Base-by-base conservation (phyloP, 2,329 filamentous ascomycete species). In the Parafenestella ontariensis region DNA sequence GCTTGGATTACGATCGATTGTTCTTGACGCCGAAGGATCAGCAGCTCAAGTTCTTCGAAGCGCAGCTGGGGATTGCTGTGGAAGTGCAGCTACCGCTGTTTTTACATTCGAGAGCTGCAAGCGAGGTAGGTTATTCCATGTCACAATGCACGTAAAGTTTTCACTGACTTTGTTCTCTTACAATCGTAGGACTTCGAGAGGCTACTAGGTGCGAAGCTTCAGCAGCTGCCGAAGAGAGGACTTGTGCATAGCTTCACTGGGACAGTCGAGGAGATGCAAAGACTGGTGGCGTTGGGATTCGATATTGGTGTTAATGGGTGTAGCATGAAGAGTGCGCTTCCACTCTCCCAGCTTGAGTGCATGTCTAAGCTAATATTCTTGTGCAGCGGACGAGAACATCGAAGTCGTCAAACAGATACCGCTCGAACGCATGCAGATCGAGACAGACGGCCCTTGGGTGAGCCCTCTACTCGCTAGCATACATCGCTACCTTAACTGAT, bases 301-400 rank as follows among this genome's bases (percentile, higher is more conserved):
- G 89, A 96, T 76, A 88, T 99, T 56, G 94, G 95, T n/a, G 86
- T 97, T 56, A 99, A 99, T 71, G 95, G 95, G 4, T 99, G 95
- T 76, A 96, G 91, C 68, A 85, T 99, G 81, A 99, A 98, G 82
- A 98, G 71, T 74, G 47, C 51, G 68, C 52, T 2, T 5, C 2
- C 24, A 13, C 15, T 18, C 17, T 17, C 9, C n/a, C 6, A 39
- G n/a, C 28, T 34, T 20, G 11, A 18, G 9, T 33, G 7, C 23
- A n/a, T 48, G n/a, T 3, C n/a, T 24, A n/a, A 31, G 23, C 52
- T 63, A 44, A 60, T 34, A 1, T 41, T 9, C 23, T 17, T 33
- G 7, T 33, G 4, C 29, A 74, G 72, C 72, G 52, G 72, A 75
- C 11, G 72, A 96, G 72, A 99, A 98, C 67, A 85, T 96, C 36